Percentiles rank a stretch among this genome's conserved stretches.
These are phyloP conservation scores for Austroboletus niveus DNA, from an alignment of 1,284 basidiomycete species.

Conservation along the genomic window DNA sequence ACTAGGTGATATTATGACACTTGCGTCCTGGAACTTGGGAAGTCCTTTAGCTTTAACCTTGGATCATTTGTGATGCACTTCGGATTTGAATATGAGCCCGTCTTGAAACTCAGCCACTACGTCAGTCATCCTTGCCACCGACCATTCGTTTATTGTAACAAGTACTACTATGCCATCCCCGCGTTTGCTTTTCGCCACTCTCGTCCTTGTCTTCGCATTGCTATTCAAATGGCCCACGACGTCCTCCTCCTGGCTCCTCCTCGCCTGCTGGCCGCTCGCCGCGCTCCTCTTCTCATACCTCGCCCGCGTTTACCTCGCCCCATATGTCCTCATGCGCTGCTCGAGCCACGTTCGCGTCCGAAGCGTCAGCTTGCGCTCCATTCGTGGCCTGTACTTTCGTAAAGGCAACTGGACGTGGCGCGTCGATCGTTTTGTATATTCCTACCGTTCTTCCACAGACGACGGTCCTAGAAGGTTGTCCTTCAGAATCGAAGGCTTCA, in stretches of 20 bases:
- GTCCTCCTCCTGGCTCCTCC: conserved; percentile 29
- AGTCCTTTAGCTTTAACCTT: too few species aligned
- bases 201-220: conserved; percentile 14
- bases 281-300: conserved; percentile 54
- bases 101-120: too few species aligned
- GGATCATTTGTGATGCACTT: too few species aligned
- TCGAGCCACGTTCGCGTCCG: conserved; percentile 63
- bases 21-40: too few species aligned
- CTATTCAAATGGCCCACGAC: conserved; percentile 25
- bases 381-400: conserved; percentile 69
- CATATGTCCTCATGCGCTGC: conserved; percentile 55
- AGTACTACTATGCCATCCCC: not conserved
- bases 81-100: too few species aligned
- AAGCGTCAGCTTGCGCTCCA: conserved; percentile 71
- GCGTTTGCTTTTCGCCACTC: conserved; percentile 12
- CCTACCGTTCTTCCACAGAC: conserved; percentile 47
- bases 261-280: conserved; percentile 31
- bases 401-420: conserved; percentile 51
- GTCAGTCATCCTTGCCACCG: not conserved
- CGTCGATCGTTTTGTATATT: conserved; percentile 65
- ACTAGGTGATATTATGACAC: too few species aligned
- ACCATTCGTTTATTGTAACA: not conserved
- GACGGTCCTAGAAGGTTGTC: conserved; percentile 50
- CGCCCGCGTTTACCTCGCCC: conserved; percentile 62
- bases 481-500: conserved; percentile 60